Percentiles rank a stretch among this genome's conserved stretches.
phyloP scores from a whole-genome alignment of 2,329 filamentous ascomycete species.

The Neofusicoccum cordaticola region DNA sequence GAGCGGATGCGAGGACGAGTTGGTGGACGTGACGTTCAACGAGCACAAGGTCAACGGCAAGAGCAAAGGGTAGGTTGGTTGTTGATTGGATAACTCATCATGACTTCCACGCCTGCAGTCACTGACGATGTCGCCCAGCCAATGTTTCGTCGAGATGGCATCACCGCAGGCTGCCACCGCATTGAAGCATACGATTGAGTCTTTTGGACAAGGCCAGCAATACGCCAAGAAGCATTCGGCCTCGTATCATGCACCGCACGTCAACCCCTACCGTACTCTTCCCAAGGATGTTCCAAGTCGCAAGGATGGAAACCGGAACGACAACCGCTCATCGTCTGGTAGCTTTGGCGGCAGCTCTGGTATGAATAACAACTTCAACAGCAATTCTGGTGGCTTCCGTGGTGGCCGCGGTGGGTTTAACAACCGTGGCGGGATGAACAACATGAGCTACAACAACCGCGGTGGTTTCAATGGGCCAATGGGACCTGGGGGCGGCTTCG shows the following conservation, averaged over 20 bases:
- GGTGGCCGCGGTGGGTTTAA: slow-evolving; percentile 31
- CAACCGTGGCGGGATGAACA: slow-evolving; percentile 32
- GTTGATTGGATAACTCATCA: not conserved
- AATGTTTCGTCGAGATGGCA: slow-evolving; percentile 81
- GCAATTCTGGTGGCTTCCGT: slow-evolving; percentile 48
- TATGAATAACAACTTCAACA: slow-evolving; percentile 42
- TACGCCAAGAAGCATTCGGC: slow-evolving; percentile 66
- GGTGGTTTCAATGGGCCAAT: slow-evolving; percentile 40
- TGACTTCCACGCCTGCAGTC: not conserved
- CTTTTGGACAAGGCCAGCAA: slow-evolving; percentile 56
- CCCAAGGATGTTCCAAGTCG: slow-evolving; percentile 82
- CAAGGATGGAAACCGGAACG: slow-evolving; percentile 59
- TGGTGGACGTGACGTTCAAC: slow-evolving; percentile 93
- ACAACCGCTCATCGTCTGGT: slow-evolving; percentile 52
- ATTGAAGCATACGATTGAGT: slow-evolving; percentile 77
- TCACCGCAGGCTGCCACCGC: slow-evolving; percentile 83
- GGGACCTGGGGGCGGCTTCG: slow-evolving; percentile 48
- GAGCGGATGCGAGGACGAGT: slow-evolving; percentile 76
- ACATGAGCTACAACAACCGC: slow-evolving; percentile 38
- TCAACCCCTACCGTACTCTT: slow-evolving; percentile 86
- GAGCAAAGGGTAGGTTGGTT: slow-evolving; percentile 77
- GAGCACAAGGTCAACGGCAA: slow-evolving; percentile 99
- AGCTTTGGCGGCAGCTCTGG: slow-evolving; percentile 38
- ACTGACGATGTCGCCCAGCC: slow-evolving; percentile 40
- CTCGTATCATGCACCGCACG: slow-evolving; percentile 70